Percentiles rank a stretch among this genome's conserved stretches.
Evolutionary conservation across 2,329 filamentous ascomycete species (phyloP).

Genomic region (Neopestalotiopsis sp.): DNA sequence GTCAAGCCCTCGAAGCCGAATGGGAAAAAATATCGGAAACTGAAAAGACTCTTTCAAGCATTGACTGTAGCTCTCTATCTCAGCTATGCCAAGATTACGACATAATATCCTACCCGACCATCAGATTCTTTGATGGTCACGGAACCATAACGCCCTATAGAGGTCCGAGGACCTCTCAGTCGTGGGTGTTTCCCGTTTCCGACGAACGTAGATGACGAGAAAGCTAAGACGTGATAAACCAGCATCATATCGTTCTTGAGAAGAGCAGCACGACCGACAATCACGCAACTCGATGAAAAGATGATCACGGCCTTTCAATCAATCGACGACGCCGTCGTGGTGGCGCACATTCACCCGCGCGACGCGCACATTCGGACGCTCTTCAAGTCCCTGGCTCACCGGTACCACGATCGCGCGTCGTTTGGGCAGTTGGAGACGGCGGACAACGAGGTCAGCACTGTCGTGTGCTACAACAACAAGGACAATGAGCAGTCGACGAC

Average conservation of each 20-base stretch:
- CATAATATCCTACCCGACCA: conserved; percentile 51
- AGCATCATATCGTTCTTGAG: conserved; percentile 39
- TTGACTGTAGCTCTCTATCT: conserved; percentile 45
- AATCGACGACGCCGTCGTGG: conserved; percentile 46
- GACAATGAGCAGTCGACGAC: conserved; percentile 41
- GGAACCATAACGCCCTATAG: conserved; percentile 44
- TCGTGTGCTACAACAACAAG: conserved; percentile 47
- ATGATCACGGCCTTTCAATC: conserved; percentile 37
- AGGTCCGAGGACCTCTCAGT: conserved; percentile 43
- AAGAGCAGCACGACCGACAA: conserved; percentile 30
- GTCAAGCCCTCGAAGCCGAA: conserved; percentile 40
- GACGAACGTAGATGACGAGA: background rate
- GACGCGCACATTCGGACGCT: conserved; percentile 35
- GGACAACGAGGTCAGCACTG: conserved; percentile 11
- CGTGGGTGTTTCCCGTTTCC: conserved; percentile 34
- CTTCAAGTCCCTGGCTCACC: conserved; percentile 39
- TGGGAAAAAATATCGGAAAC: conserved; percentile 35
- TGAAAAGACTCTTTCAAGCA: conserved; percentile 34
- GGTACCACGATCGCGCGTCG: conserved; percentile 45
- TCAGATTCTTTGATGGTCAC: conserved; percentile 46
- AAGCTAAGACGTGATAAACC: conserved; percentile 18
- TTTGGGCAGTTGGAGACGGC: conserved; percentile 41
- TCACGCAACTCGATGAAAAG: conserved; percentile 29
- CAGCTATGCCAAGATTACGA: conserved; percentile 46
- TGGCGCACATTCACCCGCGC: conserved; percentile 41